Evolutionary conservation across 148 eudicot species (phyloP).

Genomic region (Camellia japonica): DNA sequence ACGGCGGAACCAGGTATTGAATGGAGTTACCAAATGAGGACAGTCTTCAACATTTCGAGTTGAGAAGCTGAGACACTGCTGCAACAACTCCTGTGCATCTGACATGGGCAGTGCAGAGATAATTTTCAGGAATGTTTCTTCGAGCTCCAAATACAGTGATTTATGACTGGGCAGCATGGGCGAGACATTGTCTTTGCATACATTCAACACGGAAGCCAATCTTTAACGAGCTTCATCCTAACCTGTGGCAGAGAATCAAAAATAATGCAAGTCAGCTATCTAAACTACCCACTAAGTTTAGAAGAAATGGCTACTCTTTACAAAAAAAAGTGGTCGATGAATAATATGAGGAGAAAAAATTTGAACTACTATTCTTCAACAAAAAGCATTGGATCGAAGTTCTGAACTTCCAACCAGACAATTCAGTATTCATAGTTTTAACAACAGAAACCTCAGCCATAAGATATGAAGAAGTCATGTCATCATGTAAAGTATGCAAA

Average conservation of each 20-base stretch:
- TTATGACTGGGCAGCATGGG: slow-evolving; percentile 48
- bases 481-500: neutral
- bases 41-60: slow-evolving; percentile 79
- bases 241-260: slow-evolving; percentile 44
- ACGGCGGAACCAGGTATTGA: slow-evolving; percentile 87
- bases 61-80: slow-evolving; percentile 84
- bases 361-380: neutral
- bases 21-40: slow-evolving; percentile 72
- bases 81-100: slow-evolving; percentile 72
- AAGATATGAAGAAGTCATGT: too few relatives aligned
- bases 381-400: neutral
- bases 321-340: neutral
- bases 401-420: neutral
- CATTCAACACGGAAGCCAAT: slow-evolving; percentile 92
- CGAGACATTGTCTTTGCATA: slow-evolving; percentile 67
- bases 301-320: slow-evolving; percentile 1
- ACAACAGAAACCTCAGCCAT: neutral
- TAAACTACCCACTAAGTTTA: neutral
- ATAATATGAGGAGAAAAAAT: too few relatives aligned
- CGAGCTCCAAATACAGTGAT: slow-evolving; percentile 58
- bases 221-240: slow-evolving; percentile 76
- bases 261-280: neutral
- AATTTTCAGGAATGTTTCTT: slow-evolving; percentile 68
- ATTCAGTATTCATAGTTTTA: neutral
- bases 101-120: slow-evolving; percentile 79